These are phyloP conservation scores for Amylostereum areolatum DNA, from an alignment of 1,284 basidiomycete species.

Conservation along the genomic window DNA sequence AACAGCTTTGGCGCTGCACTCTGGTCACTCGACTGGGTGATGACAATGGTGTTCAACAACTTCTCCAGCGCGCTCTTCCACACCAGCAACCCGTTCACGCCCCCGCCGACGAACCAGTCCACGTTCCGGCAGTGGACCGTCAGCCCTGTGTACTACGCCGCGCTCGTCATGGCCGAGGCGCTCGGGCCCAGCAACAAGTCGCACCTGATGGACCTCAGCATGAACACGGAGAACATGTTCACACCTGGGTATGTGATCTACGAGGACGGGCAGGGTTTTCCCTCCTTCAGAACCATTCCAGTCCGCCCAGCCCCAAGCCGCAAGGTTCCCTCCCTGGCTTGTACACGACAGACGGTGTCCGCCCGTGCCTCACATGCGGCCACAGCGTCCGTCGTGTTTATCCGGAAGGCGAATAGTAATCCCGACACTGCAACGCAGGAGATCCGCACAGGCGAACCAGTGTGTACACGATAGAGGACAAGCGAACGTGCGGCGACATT, in stretches of 20 bases:
- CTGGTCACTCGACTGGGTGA: constrained; percentile 58
- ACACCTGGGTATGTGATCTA: not conserved
- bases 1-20: constrained; percentile 39
- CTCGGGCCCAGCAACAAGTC: not conserved
- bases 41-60: constrained; percentile 39
- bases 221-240: not conserved
- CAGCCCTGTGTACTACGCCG: not conserved
- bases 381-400: too few relatives aligned
- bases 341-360: too few relatives aligned
- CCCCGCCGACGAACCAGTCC: constrained; percentile 57
- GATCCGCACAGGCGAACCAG: too few relatives aligned
- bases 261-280: not conserved
- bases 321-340: too few relatives aligned
- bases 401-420: too few relatives aligned
- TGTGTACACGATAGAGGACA: too few relatives aligned
- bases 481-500: too few relatives aligned
- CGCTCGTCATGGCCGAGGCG: not conserved
- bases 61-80: constrained; percentile 32
- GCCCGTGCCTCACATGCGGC: too few relatives aligned
- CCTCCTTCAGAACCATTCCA: too few relatives aligned
- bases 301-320: too few relatives aligned
- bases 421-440: too few relatives aligned
- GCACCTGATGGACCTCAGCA: not conserved
- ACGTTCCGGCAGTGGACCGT: constrained; percentile 41
- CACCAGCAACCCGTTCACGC: constrained; percentile 30